A percentile compares a stretch with the other conserved stretches of the same genome.
Conservation (phyloP, 2,329 filamentous ascomycete species). For the Zelopaecilomyces penicillatus region DNA sequence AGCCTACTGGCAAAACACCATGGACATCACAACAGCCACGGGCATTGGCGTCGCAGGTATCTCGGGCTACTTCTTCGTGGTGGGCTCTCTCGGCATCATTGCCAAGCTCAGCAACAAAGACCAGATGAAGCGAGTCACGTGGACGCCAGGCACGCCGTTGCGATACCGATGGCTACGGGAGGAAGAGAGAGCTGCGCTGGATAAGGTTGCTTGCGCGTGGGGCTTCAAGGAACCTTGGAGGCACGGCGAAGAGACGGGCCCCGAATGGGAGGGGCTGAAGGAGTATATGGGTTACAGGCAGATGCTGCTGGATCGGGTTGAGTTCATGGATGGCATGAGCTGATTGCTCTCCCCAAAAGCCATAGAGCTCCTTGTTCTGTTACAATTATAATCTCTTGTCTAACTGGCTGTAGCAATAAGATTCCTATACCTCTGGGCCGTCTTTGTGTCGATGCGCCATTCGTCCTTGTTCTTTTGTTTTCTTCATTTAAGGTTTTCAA, state of each 20-base stretch:
- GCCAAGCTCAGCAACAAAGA: slow-evolving; percentile 84
- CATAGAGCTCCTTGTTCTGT: too few relatives aligned
- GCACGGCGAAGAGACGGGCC: slow-evolving; percentile 82
- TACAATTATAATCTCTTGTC: too few relatives aligned
- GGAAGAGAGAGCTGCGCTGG: slow-evolving; percentile 79
- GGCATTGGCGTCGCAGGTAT: slow-evolving; percentile 72
- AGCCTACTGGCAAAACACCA: slow-evolving; percentile 49
- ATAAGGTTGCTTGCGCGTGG: slow-evolving; percentile 81
- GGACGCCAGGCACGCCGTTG: slow-evolving; percentile 74
- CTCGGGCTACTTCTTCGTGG: slow-evolving; percentile 73
- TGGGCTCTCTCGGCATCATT: slow-evolving; percentile 72
- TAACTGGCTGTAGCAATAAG: too few relatives aligned
- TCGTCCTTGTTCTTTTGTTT: too few relatives aligned
- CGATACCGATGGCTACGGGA: slow-evolving; percentile 79
- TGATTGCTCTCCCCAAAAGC: slow-evolving; percentile 11
- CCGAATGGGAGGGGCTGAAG: slow-evolving; percentile 78
- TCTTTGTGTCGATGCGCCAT: too few relatives aligned
- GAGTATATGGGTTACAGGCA: slow-evolving; percentile 76
- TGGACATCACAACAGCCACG: slow-evolving; percentile 68
- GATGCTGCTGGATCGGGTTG: slow-evolving; percentile 84
- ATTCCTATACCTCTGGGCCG: too few relatives aligned
- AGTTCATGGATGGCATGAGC: slow-evolving; percentile 86
- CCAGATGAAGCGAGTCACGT: slow-evolving; percentile 89
- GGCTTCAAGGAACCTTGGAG: slow-evolving; percentile 76
- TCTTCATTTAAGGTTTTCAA: too few relatives aligned